These are phyloP conservation scores for Lepidium africanum DNA, from an alignment of 345 rosid genomes.

Conservation along the genomic window DNA sequence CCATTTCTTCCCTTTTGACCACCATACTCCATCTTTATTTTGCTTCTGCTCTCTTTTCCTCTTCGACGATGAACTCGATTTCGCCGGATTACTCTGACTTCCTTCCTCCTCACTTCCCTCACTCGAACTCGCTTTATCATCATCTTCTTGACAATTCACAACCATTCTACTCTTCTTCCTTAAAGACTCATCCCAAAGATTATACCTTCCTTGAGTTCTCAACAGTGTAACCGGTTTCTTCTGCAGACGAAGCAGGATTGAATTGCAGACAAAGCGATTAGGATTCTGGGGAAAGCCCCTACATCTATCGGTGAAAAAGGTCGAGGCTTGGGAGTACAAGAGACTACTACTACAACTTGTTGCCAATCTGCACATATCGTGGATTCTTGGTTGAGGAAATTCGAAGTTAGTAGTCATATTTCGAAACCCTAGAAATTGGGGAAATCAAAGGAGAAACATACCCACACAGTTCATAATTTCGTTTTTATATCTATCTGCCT, in stretches of 20 bases:
- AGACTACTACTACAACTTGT: constrained; percentile 23
- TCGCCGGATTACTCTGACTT: constrained; percentile 20
- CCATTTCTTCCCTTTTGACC: constrained; percentile 62
- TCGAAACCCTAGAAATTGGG: constrained; percentile 34
- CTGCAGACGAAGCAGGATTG: constrained; percentile 22
- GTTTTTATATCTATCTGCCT: neutral
- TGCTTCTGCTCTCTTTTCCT: constrained; percentile 45
- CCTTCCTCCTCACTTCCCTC: constrained; percentile 35
- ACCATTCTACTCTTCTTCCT: constrained; percentile 28
- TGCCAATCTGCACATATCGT: constrained; percentile 10
- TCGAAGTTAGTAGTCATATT: constrained; percentile 42
- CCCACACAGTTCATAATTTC: neutral
- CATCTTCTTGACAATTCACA: constrained; percentile 69
- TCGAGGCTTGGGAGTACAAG: constrained; percentile 32
- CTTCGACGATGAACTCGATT: constrained; percentile 34
- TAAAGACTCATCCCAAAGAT: constrained; percentile 32
- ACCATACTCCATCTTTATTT: constrained; percentile 48
- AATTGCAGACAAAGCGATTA: constrained; percentile 25
- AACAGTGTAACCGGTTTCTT: constrained; percentile 6
- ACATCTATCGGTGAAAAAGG: constrained; percentile 26
- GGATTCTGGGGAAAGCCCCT: constrained; percentile 35
- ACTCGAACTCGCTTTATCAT: constrained; percentile 37
- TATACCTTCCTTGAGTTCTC: constrained; percentile 4
- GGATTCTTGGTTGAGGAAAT: constrained; percentile 30
- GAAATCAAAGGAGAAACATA: neutral